Conservation (phyloP, 257 asterid species). For the Nicotiana tomentosiformis region DNA sequence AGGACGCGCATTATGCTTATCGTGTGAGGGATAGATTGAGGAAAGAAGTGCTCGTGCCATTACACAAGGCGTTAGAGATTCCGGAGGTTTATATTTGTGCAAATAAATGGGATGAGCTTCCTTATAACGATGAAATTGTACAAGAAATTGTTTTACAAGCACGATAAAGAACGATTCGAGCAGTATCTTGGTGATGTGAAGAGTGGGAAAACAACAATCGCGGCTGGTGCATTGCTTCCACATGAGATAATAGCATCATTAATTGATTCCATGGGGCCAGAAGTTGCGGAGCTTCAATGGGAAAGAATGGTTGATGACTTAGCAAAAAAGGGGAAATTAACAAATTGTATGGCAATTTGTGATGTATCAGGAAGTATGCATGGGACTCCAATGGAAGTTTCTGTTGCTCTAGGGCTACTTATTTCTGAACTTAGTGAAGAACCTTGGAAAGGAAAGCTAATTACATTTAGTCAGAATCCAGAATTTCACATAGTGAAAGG, state of each 20-base stretch:
- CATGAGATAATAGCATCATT: conserved; percentile 6
- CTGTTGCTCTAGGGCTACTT: neutral
- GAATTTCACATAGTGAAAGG: neutral
- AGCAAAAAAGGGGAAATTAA: neutral
- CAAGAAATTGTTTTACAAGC: neutral
- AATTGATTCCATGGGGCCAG: neutral
- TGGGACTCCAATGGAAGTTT: neutral
- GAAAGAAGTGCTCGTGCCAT: conserved; percentile 8
- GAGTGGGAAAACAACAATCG: neutral
- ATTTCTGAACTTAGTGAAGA: conserved; percentile 4
- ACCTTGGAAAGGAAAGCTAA: conserved; percentile 4
- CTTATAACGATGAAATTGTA: neutral
- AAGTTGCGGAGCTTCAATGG: conserved; percentile 1
- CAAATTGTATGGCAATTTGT: neutral
- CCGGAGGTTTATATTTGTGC: conserved; percentile 5
- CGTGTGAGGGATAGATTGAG: conserved; percentile 3
- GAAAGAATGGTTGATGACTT: neutral
- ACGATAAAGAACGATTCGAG: neutral
- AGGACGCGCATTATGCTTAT: conserved; percentile 4
- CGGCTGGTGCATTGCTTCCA: conserved; percentile 2
- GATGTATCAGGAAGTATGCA: neutral
- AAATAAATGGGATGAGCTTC: neutral
- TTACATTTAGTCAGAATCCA: neutral
- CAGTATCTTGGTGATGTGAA: neutral
- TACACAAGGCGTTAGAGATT: neutral